Base-by-base conservation (phyloP, 257 asterid species). In the Solanum clarkiae region DNA sequence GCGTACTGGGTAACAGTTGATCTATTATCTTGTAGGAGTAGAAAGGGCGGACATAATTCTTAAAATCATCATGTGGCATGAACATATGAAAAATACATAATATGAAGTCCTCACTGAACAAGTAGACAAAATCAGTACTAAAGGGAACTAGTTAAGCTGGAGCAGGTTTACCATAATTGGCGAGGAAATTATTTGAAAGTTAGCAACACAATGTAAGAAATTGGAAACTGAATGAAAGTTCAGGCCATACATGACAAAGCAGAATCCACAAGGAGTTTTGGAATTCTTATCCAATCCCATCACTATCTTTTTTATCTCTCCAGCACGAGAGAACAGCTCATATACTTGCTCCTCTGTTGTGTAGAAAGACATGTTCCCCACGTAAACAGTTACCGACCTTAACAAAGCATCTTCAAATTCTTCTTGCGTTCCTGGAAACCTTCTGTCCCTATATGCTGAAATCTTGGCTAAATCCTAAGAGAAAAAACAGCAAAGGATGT, bases 271-370 rank as follows among this genome's bases (percentile, higher is more conserved):
- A 10, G 99, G 98, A 55, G 99, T 96, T 88, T 95, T 96, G 63
- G 86, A 86, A 86, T 96, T 96, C 91, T 96, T 96, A 86, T 96
- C 99, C 92, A 96, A 90, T 81, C 99, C 99, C 99, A 96, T 95
- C 88, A 91, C 87, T 69, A 96, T 95, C 96, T 93, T 95, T 84
- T 93, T 96, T 74, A 96, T 89, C 94, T 96, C 99, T 65, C 99
- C 99, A 17, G 99, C 94, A 56, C 98, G 92, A 13, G 96, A 86
- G 87, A 97, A 95, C 66, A 97, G 86, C 94, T 97, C 99, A 47
- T 94, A 97, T 74, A 95, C 96, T 88, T 97, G 99, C 93, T 97
- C 99, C 91, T 97, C 99, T 5, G 99, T 97, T 1, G 99, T 93
- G 82, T 97, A 97, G 87, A 97, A 96, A 22, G 98, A 97, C 98